These are phyloP conservation scores for Pseudonitzschia delicatissima DNA, from an alignment of 108 stramenopile genomes.

Conservation along the genomic window DNA sequence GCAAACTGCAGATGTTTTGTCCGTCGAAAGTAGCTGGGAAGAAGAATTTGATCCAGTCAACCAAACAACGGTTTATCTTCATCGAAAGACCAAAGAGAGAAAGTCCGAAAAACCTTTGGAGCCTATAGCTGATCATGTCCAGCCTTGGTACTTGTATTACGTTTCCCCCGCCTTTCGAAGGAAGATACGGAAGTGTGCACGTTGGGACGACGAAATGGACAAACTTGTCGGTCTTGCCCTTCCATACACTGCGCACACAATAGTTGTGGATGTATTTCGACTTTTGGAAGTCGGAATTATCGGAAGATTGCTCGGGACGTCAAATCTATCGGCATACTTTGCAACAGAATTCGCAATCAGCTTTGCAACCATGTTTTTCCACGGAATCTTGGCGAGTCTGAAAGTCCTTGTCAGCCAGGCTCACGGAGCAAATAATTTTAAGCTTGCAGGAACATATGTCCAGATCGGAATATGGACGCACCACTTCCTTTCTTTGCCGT, in stretches of 20 bases:
- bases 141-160: slow-evolving; percentile 6
- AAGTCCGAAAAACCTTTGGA: neutral
- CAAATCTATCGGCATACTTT: slow-evolving; percentile 4
- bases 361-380: slow-evolving; percentile 15
- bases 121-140: neutral
- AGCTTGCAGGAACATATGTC: slow-evolving; percentile 1
- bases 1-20: neutral
- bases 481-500: slow-evolving; percentile 5
- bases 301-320: slow-evolving; percentile 2
- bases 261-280: neutral
- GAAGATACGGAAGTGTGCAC: slow-evolving; percentile 1
- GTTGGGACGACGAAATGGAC: slow-evolving; percentile 9
- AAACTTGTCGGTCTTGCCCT: slow-evolving; percentile 6
- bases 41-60: neutral
- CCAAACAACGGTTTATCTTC: slow-evolving; percentile 2
- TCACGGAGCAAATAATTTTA: neutral
- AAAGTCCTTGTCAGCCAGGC: slow-evolving; percentile 11
- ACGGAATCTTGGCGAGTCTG: slow-evolving; percentile 11
- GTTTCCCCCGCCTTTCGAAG: slow-evolving; percentile 6
- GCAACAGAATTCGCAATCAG: slow-evolving; percentile 11
- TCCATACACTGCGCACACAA: slow-evolving; percentile 1
- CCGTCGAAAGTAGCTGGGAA: slow-evolving; percentile 3
- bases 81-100: neutral
- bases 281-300: slow-evolving; percentile 1
- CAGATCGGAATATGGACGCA: slow-evolving; percentile 5